Base-by-base conservation (phyloP, 257 asterid genomes). In the Henckelia pumila region DNA sequence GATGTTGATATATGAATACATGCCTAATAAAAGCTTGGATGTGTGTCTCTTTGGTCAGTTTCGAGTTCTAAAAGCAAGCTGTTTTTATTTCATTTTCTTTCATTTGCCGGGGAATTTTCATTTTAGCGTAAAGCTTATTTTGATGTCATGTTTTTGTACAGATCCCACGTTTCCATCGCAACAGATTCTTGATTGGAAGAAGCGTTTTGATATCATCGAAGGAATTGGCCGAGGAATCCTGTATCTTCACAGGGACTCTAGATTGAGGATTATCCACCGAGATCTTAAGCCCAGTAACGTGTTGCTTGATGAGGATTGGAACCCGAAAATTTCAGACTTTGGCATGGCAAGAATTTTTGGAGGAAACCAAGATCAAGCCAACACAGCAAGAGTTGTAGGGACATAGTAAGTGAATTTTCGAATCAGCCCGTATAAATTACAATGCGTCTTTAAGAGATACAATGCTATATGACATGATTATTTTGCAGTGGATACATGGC, bases 231-330 rank as follows among this genome's bases (percentile, higher is more conserved):
- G 89, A 59, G 95, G 95, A 20, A 78, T 87, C 25, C 81, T 85
- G 14, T 87, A 87, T 66, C 92, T 87, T 63, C 95, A 87, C 25
- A 73, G 83, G 28, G 95, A 85, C 77, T 87, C 95, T 4, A 83
- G 88, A 47, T 75, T 87, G 13, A 76, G 78, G 65, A 83, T 85
- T 65, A 81, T 87, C 50, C 92, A 87, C 30, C 73, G 92, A 16
- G 95, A 87, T 75, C 85, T 87, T 37, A 87, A 87, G 61, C 77
- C 92, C 19, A 81, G 88, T 61, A 87, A 85, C 26, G 78, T 87
- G 8, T 57, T 87, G 73, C 79, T 87, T n/a, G 92, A 88, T 55
- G 84, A 85, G 59, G 79, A 80, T 25, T 70, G 83, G 86, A 83
- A 81, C 71, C 92, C 92, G 0, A 88, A 83, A 71, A 88, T 88